phyloP scores from a whole-genome alignment of 805 yeast genomes.

The Metschnikowia similis region DNA sequence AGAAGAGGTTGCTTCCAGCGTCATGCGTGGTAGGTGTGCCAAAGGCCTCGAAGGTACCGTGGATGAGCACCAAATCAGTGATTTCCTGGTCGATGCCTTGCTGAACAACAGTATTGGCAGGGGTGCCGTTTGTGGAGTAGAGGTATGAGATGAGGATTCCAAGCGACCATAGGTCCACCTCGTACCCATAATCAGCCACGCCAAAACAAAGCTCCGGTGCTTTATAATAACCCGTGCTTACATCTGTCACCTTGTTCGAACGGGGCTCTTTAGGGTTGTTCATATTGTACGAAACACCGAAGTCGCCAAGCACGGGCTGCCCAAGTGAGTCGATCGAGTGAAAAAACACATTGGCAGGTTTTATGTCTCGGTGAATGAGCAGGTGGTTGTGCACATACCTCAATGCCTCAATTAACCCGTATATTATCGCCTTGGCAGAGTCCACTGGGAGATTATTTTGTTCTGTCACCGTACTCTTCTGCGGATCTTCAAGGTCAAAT shows the following conservation, averaged over 20 bases:
- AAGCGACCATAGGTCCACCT: constrained; percentile 68
- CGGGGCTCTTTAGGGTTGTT: constrained; percentile 37
- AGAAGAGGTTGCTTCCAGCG: constrained; percentile 19
- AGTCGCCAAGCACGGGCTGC: constrained; percentile 50
- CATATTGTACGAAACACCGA: constrained; percentile 48
- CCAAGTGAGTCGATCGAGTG: constrained; percentile 15
- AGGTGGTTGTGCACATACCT: constrained; percentile 27
- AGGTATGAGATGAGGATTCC: constrained; percentile 61
- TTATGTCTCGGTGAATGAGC: constrained; percentile 40
- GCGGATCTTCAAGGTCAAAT: constrained; percentile 25
- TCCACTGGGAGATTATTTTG: constrained; percentile 15
- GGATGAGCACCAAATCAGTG: constrained; percentile 54
- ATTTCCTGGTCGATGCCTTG: constrained; percentile 13
- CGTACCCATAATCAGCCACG: constrained; percentile 46
- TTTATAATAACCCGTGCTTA: constrained; percentile 63
- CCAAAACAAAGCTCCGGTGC: constrained; percentile 75
- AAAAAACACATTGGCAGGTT: constrained; percentile 35
- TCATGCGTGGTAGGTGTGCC: constrained; percentile 54
- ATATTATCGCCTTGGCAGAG: constrained; percentile 12
- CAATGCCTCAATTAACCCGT: constrained; percentile 22
- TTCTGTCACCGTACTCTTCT: constrained; percentile 8
- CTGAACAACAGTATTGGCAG: constrained; percentile 23
- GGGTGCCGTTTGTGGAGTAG: constrained; percentile 29
- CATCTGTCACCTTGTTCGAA: constrained; percentile 45
- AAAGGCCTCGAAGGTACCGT: constrained; percentile 49